These are phyloP conservation scores for Penicillium sp. DNA, from an alignment of 2,329 filamentous ascomycete species.

Conservation along the genomic window DNA sequence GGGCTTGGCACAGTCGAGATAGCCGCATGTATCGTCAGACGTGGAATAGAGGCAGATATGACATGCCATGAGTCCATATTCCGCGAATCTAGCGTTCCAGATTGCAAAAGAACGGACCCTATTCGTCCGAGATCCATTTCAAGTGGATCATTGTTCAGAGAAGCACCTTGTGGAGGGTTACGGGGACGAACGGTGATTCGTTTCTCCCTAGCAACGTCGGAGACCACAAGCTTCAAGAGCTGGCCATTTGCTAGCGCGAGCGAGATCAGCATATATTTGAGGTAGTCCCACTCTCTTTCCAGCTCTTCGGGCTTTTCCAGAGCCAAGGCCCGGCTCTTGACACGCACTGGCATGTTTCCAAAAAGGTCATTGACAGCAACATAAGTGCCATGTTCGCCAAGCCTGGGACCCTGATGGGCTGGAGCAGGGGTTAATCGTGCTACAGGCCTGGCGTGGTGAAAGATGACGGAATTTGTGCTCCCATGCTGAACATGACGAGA, in stretches of 20 bases:
- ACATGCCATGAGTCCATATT: constrained; percentile 67
- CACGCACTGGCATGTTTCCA: constrained; percentile 85
- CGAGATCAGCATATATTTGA: constrained; percentile 63
- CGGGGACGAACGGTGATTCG: constrained; percentile 38
- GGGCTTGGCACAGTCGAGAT: constrained; percentile 73
- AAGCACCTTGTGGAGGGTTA: background rate
- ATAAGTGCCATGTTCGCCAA: constrained; percentile 70
- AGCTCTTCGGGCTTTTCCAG: constrained; percentile 56
- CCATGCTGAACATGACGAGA: constrained; percentile 63
- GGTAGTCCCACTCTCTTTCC: constrained; percentile 66
- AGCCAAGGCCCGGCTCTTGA: constrained; percentile 72
- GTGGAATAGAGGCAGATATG: constrained; percentile 66
- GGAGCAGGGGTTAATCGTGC: constrained; percentile 66
- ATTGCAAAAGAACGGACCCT: constrained; percentile 65
- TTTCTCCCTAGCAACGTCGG: constrained; percentile 53
- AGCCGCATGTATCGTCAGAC: constrained; percentile 67
- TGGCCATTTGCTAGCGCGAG: constrained; percentile 72
- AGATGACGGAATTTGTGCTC: constrained; percentile 63
- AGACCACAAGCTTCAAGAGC: constrained; percentile 61
- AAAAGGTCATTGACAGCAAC: constrained; percentile 80
- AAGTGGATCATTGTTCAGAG: background rate
- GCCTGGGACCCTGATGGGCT: constrained; percentile 59
- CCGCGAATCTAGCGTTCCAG: constrained; percentile 61
- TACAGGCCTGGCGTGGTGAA: constrained; percentile 71
- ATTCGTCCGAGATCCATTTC: constrained; percentile 39